phyloP scores from a whole-genome alignment of 305 asterid genomes.

The Fraxinus sp. region DNA sequence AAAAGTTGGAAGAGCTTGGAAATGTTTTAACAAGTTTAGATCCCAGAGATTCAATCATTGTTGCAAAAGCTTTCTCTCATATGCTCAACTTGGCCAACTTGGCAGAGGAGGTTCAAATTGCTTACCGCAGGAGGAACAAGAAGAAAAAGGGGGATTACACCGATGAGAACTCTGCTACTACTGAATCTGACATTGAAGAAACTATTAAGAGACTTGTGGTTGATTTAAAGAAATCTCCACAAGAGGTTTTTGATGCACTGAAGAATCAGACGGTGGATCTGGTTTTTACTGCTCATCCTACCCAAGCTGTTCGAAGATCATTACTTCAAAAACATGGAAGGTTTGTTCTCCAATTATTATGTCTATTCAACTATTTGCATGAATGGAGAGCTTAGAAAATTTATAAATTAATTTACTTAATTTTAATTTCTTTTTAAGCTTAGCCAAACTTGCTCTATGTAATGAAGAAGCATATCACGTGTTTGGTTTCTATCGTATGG shows the following conservation, averaged over 20 bases:
- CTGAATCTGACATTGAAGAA: conserved; percentile 95
- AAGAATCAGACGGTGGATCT: conserved; percentile 97
- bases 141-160: conserved; percentile 70
- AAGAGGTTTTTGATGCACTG: conserved; percentile 83
- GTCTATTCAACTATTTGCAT: not conserved
- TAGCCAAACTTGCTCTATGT: conserved; percentile 1
- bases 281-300: conserved; percentile 97
- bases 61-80: conserved; percentile 87
- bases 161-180: conserved; percentile 77
- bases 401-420: not conserved
- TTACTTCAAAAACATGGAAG: conserved; percentile 97
- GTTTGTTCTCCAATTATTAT: conserved; percentile 31
- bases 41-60: conserved; percentile 89
- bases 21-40: conserved; percentile 81
- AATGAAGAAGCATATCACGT: not conserved
- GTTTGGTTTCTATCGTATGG: not conserved
- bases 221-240: conserved; percentile 77
- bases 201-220: conserved; percentile 81
- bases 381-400: not conserved
- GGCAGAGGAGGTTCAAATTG: conserved; percentile 98
- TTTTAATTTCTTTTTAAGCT: conserved; percentile 1
- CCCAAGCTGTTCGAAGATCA: conserved; percentile 86
- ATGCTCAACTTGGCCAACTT: conserved; percentile 97
- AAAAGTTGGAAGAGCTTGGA: conserved; percentile 90
- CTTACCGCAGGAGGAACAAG: conserved; percentile 70